phyloP scores from a whole-genome alignment of 805 yeast genomes.

The Metschnikowia amazonensis region DNA sequence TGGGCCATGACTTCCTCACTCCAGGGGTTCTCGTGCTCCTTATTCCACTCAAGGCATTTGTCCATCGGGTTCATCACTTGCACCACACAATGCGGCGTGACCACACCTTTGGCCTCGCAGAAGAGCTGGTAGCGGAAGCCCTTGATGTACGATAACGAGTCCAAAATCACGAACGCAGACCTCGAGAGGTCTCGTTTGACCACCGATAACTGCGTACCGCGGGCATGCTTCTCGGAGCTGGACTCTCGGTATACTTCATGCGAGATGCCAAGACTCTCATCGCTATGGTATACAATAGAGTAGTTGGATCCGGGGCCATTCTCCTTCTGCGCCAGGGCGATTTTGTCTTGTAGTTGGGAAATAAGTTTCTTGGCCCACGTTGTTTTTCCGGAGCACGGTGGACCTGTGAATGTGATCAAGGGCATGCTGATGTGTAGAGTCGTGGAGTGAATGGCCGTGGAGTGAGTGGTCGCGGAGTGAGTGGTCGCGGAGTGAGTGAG shows the following conservation, averaged over 20 bases:
- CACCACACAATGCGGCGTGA: slow-evolving; percentile 78
- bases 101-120: slow-evolving; percentile 85
- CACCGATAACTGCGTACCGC: slow-evolving; percentile 85
- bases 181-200: slow-evolving; percentile 76
- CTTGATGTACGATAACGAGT: slow-evolving; percentile 83
- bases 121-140: slow-evolving; percentile 92
- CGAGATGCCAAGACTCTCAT: slow-evolving; percentile 69
- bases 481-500: too few relatives aligned
- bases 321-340: slow-evolving; percentile 32
- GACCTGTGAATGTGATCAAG: slow-evolving; percentile 75
- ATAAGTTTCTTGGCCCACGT: slow-evolving; percentile 61
- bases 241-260: slow-evolving; percentile 70
- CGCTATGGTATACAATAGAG: slow-evolving; percentile 67
- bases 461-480: too few relatives aligned
- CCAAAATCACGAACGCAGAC: slow-evolving; percentile 73
- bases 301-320: slow-evolving; percentile 51
- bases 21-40: slow-evolving; percentile 48
- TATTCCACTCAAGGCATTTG: slow-evolving; percentile 62
- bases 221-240: slow-evolving; percentile 68
- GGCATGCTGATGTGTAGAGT: too few relatives aligned
- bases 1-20: slow-evolving; percentile 60
- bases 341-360: slow-evolving; percentile 43
- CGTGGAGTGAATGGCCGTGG: too few relatives aligned
- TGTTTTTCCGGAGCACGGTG: slow-evolving; percentile 82
- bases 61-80: slow-evolving; percentile 71